Evolutionary conservation across 768 basidiomycete genomes (phyloP).

Genomic region (Calocera cornea): DNA sequence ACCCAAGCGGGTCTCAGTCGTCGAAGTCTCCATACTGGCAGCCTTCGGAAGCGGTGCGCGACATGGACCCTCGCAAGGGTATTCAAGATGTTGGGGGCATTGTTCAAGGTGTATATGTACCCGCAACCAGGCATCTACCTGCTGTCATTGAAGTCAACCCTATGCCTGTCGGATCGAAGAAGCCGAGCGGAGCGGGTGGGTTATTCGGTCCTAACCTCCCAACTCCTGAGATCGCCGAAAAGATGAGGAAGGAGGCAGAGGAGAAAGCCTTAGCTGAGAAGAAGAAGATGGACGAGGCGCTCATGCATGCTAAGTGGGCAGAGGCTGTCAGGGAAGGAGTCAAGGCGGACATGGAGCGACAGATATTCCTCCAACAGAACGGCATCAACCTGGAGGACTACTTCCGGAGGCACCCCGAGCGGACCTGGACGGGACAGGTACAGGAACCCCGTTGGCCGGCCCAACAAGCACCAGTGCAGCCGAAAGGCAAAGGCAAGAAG

Average conservation of each 20-base stretch:
- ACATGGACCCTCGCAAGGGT: not conserved
- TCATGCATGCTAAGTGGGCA: not conserved
- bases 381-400: not conserved
- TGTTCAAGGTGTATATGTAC: not conserved
- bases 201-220: not conserved
- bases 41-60: not conserved
- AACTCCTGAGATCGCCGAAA: not conserved
- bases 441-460: not conserved
- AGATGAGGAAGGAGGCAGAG: not conserved
- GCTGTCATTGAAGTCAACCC: not conserved
- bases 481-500: not conserved
- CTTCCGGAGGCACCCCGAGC: not conserved
- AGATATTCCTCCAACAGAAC: not conserved
- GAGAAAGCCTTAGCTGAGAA: not conserved
- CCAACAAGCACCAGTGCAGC: not conserved
- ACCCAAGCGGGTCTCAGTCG: not conserved
- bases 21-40: not conserved
- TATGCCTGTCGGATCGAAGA: not conserved
- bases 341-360: not conserved
- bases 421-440: not conserved
- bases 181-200: not conserved
- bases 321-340: not conserved
- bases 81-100: not conserved
- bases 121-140: not conserved
- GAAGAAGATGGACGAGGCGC: not conserved